phyloP scores from a whole-genome alignment of 2,329 filamentous ascomycete species.

The Aspergillus puulaauensis region DNA sequence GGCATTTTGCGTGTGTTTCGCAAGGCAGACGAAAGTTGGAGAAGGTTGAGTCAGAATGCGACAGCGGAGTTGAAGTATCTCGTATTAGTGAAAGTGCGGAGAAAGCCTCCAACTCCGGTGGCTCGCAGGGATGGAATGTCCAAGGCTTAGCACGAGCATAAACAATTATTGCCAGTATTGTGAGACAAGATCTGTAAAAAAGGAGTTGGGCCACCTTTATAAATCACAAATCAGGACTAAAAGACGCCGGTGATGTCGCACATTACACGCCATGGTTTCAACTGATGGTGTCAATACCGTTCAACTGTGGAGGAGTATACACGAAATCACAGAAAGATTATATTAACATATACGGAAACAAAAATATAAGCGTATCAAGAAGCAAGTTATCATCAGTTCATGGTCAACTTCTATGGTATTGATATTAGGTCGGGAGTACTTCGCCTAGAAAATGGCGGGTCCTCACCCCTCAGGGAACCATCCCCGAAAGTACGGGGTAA shows the following conservation, averaged over 20 bases:
- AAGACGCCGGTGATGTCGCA: not conserved
- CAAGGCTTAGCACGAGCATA: not conserved
- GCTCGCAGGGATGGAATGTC: not conserved
- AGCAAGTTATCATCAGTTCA: no score
- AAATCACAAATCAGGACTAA: not conserved
- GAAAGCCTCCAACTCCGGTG: conserved; percentile 2
- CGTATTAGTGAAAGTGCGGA: not conserved
- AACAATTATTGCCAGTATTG: not conserved
- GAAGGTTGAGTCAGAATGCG: not conserved
- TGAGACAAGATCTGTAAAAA: not conserved
- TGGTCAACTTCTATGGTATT: no score
- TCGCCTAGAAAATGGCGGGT: no score
- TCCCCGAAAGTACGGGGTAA: no score
- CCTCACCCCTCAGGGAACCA: no score
- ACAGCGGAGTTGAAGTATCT: not conserved
- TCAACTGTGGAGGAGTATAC: not conserved
- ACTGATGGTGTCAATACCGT: not conserved
- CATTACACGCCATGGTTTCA: not conserved
- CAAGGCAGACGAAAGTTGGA: not conserved
- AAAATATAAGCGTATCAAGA: no score
- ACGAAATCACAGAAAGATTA: not conserved
- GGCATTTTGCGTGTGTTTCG: conserved; percentile 47
- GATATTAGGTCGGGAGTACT: no score
- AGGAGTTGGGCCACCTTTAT: not conserved
- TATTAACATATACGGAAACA: no score